Evolutionary conservation across 1,139 yeast genomes (phyloP).

Genomic region (Yamadazyma sp.): DNA sequence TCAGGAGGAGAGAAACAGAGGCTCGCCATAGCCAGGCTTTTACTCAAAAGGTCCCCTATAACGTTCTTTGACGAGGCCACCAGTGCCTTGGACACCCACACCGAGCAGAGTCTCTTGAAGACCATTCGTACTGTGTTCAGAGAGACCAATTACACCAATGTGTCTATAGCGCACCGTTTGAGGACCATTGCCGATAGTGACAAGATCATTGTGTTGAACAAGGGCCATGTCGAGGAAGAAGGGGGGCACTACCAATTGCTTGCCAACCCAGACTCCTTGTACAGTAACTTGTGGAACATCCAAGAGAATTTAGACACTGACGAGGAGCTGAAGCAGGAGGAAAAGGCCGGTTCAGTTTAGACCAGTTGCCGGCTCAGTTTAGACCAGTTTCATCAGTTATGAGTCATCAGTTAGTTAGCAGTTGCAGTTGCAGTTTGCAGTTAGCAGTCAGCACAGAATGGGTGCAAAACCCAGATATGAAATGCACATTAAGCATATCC

Average conservation of each 20-base stretch:
- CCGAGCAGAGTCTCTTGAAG: constrained; percentile 79
- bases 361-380: too few relatives aligned
- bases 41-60: constrained; percentile 82
- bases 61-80: constrained; percentile 98
- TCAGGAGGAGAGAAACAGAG: constrained; percentile 99
- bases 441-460: too few relatives aligned
- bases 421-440: too few relatives aligned
- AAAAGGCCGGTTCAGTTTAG: not conserved
- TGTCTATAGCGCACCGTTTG: constrained; percentile 90
- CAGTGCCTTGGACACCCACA: constrained; percentile 92
- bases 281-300: constrained; percentile 82
- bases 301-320: constrained; percentile 76
- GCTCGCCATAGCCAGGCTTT: constrained; percentile 84
- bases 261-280: constrained; percentile 54
- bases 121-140: constrained; percentile 67
- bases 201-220: constrained; percentile 81
- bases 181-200: constrained; percentile 95
- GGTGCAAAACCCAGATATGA: too few relatives aligned
- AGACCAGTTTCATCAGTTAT: too few relatives aligned
- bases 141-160: constrained; percentile 64
- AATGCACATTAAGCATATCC: too few relatives aligned
- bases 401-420: too few relatives aligned
- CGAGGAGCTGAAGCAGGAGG: constrained; percentile 16
- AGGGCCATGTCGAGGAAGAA: constrained; percentile 82
- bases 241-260: constrained; percentile 75